Evolutionary conservation across 2,329 filamentous ascomycete genomes (phyloP).

Genomic region (Coniochaeta sp.): DNA sequence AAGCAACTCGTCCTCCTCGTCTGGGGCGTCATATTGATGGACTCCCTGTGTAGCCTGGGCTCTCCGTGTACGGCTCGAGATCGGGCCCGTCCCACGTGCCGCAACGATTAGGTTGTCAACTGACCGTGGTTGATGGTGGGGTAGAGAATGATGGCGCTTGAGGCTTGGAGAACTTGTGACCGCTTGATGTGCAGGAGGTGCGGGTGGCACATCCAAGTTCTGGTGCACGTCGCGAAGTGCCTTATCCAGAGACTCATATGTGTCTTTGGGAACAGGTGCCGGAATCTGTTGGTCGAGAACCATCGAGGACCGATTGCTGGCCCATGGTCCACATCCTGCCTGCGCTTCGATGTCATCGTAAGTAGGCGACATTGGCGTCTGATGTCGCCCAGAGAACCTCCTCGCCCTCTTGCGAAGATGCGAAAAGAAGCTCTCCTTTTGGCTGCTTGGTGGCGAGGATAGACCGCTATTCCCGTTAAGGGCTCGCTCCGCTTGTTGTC

Average conservation of each 20-base stretch:
- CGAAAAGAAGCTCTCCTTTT: constrained; percentile 97
- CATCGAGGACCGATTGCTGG: constrained; percentile 77
- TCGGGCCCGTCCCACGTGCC: constrained; percentile 47
- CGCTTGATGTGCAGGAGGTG: constrained; percentile 46
- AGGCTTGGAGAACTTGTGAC: constrained; percentile 40
- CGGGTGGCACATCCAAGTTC: constrained; percentile 36
- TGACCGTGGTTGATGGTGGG: constrained; percentile 54
- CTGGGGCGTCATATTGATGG: constrained; percentile 85
- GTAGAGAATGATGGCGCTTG: constrained; percentile 59
- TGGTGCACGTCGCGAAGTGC: constrained; percentile 48
- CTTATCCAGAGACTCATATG: constrained; percentile 54
- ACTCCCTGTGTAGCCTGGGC: constrained; percentile 69
- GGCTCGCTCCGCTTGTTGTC: constrained; percentile 84
- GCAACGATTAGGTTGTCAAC: constrained; percentile 55
- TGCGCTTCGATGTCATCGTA: constrained; percentile 90
- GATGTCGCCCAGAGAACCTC: constrained; percentile 84
- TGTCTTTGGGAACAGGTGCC: constrained; percentile 42
- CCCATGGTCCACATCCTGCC: constrained; percentile 84
- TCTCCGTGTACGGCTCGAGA: constrained; percentile 73
- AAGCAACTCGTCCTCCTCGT: constrained; percentile 92
- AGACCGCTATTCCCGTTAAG: constrained; percentile 74
- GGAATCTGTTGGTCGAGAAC: constrained; percentile 54
- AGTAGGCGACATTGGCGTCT: constrained; percentile 68
- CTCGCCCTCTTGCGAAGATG: constrained; percentile 90
- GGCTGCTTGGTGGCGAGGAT: constrained; percentile 67